Conservation (phyloP, 352 stramenopile genomes). For the Globisporangium canariense region DNA sequence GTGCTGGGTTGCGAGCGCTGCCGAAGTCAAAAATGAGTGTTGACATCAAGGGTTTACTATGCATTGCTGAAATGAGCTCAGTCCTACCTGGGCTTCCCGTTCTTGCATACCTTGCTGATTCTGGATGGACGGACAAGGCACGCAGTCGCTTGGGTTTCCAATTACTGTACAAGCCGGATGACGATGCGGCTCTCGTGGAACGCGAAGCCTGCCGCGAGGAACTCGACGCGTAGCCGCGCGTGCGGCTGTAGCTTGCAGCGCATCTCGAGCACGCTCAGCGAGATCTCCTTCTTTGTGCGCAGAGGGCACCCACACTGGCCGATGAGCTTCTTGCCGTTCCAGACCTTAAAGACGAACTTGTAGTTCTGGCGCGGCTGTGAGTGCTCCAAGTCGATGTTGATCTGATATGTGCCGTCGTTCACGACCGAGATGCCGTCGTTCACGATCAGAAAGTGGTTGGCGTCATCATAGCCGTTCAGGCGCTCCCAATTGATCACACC, state of each 20-base stretch:
- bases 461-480: slow-evolving; percentile 20
- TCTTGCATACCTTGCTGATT: too few species aligned
- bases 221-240: slow-evolving; percentile 40
- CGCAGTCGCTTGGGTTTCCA: not conserved
- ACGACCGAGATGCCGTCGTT: slow-evolving; percentile 27
- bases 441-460: slow-evolving; percentile 24
- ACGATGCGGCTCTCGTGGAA: slow-evolving; percentile 43
- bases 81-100: too few species aligned
- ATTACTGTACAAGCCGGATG: slow-evolving; percentile 24
- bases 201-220: slow-evolving; percentile 33
- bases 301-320: slow-evolving; percentile 34
- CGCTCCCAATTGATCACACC: slow-evolving; percentile 31
- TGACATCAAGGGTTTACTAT: too few species aligned
- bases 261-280: slow-evolving; percentile 37
- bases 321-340: slow-evolving; percentile 34
- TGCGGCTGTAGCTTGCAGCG: slow-evolving; percentile 27
- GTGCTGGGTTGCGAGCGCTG: too few species aligned
- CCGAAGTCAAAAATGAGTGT: too few species aligned
- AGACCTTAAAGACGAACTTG: slow-evolving; percentile 37
- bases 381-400: slow-evolving; percentile 37
- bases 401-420: slow-evolving; percentile 21
- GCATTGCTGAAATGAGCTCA: too few species aligned
- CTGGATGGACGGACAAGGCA: too few species aligned
- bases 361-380: slow-evolving; percentile 20
- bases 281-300: slow-evolving; percentile 23